Conservation (phyloP, 768 basidiomycete genomes). For the Brasilioporus rufonigricans region DNA sequence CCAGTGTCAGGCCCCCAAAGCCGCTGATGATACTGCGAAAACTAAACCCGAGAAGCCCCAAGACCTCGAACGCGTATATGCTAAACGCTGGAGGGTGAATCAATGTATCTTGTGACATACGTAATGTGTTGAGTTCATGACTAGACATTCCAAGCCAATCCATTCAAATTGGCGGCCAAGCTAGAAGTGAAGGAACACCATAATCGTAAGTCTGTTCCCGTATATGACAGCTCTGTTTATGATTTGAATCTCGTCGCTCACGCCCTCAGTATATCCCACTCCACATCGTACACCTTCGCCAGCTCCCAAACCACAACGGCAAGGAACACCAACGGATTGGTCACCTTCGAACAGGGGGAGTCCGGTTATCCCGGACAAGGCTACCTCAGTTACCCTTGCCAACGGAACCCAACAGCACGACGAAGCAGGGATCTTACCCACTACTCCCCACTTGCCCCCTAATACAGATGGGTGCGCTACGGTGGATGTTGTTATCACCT, state of each 20-base stretch:
- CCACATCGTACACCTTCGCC: constrained; percentile 10
- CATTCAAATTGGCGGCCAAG: constrained; percentile 15
- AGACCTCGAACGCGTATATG: constrained; percentile 14
- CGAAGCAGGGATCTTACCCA: neutral
- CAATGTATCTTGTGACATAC: neutral
- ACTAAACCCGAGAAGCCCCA: constrained; percentile 6
- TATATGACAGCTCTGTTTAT: neutral
- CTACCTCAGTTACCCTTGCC: neutral
- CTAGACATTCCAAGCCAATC: constrained; percentile 13
- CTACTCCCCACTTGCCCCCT: neutral
- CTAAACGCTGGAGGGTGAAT: constrained; percentile 27
- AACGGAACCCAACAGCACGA: constrained; percentile 1
- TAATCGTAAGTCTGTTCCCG: constrained; percentile 10
- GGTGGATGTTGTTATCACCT: neutral
- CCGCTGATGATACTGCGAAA: neutral
- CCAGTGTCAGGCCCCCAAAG: neutral
- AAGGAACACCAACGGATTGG: constrained; percentile 34
- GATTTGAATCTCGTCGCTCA: neutral
- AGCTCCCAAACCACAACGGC: constrained; percentile 1
- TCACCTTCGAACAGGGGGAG: constrained; percentile 25
- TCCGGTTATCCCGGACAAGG: constrained; percentile 1
- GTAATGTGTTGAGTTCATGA: neutral
- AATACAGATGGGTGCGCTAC: constrained; percentile 15
- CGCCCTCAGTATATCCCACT: neutral
- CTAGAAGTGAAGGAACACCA: constrained; percentile 5